Evolutionary conservation across 306 rosid genomes (phyloP).

Genomic region (Trichosanthes cucumerina): DNA sequence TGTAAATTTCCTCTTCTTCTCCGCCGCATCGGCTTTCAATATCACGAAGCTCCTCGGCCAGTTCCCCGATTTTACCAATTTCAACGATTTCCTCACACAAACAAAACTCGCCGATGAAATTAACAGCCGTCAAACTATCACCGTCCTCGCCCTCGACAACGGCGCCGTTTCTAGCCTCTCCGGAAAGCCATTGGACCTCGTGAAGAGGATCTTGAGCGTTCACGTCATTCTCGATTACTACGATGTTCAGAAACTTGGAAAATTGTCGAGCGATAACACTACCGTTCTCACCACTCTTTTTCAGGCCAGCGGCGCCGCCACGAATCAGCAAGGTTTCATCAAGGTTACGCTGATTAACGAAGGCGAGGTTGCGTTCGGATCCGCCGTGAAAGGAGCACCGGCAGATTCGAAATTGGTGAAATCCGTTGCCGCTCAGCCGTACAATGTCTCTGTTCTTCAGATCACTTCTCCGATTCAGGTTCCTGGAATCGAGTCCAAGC

Average conservation of each 20-base stretch:
- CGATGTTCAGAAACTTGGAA: constrained; percentile 26
- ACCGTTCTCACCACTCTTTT: constrained; percentile 28
- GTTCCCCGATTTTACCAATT: constrained; percentile 18
- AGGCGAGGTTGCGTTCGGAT: constrained; percentile 37
- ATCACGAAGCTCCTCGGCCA: constrained; percentile 24
- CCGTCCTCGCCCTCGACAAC: constrained; percentile 34
- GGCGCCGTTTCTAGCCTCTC: constrained; percentile 10
- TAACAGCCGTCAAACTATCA: constrained; percentile 31
- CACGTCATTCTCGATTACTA: constrained; percentile 31
- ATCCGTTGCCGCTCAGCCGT: constrained; percentile 26
- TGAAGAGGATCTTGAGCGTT: constrained; percentile 24
- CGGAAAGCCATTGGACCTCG: constrained; percentile 19
- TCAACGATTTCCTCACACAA: constrained; percentile 33
- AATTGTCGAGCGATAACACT: background rate
- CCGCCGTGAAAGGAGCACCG: constrained; percentile 22
- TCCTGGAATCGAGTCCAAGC: constrained; percentile 28
- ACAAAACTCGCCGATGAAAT: constrained; percentile 40
- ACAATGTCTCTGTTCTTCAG: constrained; percentile 44
- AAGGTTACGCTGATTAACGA: constrained; percentile 12
- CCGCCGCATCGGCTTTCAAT: constrained; percentile 30
- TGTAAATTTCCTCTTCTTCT: constrained; percentile 20
- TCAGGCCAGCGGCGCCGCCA: constrained; percentile 30
- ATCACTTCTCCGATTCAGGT: constrained; percentile 23
- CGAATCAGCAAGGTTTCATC: constrained; percentile 31
- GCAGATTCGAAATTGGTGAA: constrained; percentile 17